Evolutionary conservation across 2,329 filamentous ascomycete genomes (phyloP).

Genomic region (Rutstroemia sp.): DNA sequence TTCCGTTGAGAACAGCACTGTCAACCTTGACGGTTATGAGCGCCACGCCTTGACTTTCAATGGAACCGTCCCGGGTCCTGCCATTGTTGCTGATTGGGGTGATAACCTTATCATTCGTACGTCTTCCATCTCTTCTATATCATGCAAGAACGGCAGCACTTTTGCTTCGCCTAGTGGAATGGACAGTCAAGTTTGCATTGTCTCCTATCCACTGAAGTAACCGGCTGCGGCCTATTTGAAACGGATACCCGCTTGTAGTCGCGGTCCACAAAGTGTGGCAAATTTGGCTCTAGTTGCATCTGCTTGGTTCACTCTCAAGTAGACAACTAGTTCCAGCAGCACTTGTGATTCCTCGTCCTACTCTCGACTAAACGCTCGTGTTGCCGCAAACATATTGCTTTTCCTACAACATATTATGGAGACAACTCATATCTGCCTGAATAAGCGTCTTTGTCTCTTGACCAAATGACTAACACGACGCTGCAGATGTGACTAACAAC

Average conservation of each 20-base stretch:
- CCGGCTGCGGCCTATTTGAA: too few relatives aligned
- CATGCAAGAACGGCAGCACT: background rate
- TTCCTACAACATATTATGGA: too few relatives aligned
- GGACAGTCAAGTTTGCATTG: too few relatives aligned
- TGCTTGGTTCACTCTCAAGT: too few relatives aligned
- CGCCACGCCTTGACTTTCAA: slow-evolving; percentile 47
- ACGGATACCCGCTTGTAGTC: too few relatives aligned
- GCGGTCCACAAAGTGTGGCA: too few relatives aligned
- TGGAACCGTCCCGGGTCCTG: slow-evolving; percentile 31
- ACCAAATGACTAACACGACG: background rate
- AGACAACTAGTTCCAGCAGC: too few relatives aligned
- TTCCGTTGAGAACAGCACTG: slow-evolving; percentile 19
- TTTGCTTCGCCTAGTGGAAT: too few relatives aligned
- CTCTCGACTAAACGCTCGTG: too few relatives aligned
- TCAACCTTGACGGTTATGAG: slow-evolving; percentile 34
- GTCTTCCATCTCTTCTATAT: background rate
- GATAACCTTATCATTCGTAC: slow-evolving; percentile 25
- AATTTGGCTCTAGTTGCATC: too few relatives aligned
- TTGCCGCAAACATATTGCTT: too few relatives aligned
- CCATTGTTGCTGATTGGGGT: slow-evolving; percentile 34
- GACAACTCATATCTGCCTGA: background rate
- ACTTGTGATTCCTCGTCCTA: too few relatives aligned
- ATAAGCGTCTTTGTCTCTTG: background rate
- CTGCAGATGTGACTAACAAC: slow-evolving; percentile 29
- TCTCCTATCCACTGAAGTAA: background rate